phyloP scores from a whole-genome alignment of 768 basidiomycete species.

The Tricholoma sp. region DNA sequence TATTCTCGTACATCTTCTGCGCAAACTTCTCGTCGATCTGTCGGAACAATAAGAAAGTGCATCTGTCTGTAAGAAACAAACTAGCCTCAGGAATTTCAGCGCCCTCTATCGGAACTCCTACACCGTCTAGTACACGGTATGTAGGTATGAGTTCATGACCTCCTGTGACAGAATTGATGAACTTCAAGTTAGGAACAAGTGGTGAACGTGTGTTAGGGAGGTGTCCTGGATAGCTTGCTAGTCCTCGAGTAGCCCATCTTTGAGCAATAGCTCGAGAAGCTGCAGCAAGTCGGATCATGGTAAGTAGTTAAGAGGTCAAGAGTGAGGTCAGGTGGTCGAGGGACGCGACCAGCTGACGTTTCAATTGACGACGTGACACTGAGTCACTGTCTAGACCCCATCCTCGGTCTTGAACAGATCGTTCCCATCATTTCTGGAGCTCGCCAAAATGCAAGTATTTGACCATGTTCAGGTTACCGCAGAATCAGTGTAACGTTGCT shows the following conservation, averaged over 20 bases:
- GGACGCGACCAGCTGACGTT: too few species aligned
- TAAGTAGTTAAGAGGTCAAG: too few species aligned
- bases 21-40: constrained; percentile 70
- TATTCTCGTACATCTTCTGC: constrained; percentile 69
- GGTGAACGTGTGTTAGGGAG: constrained; percentile 49
- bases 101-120: constrained; percentile 67
- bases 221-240: constrained; percentile 18
- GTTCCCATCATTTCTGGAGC: too few species aligned
- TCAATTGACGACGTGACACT: too few species aligned
- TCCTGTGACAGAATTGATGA: constrained; percentile 74
- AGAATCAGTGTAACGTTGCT: too few species aligned
- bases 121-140: constrained; percentile 79
- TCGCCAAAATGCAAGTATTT: too few species aligned
- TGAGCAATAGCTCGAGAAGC: constrained; percentile 16
- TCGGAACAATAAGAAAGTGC: neutral
- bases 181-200: constrained; percentile 63
- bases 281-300: constrained; percentile 23
- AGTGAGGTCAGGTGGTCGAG: too few species aligned
- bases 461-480: too few species aligned
- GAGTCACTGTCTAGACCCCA: too few species aligned
- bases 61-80: neutral
- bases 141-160: constrained; percentile 71
- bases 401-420: too few species aligned
- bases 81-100: constrained; percentile 73
- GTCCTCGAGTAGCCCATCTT: constrained; percentile 11